Evolutionary conservation across 371 early-diverging fungal genomes (phyloP).

Genomic region (Gilbertella persicaria): DNA sequence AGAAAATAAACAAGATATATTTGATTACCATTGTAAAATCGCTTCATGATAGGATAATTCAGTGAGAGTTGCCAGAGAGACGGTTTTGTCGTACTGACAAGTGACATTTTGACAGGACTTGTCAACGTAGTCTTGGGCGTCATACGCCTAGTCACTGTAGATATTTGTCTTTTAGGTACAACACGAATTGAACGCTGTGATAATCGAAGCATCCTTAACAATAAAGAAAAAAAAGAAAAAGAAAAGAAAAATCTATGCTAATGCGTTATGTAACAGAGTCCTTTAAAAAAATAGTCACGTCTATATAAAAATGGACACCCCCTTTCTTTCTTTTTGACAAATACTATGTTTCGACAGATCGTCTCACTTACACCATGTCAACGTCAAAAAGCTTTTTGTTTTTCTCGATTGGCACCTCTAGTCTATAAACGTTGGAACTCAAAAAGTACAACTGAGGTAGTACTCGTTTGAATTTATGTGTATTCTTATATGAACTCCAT

Average conservation of each 20-base stretch:
- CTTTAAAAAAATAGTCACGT: neutral
- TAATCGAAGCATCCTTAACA: constrained; percentile 1
- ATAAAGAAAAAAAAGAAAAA: constrained; percentile 1
- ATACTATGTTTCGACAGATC: neutral
- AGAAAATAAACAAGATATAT: neutral
- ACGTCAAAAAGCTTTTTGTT: neutral
- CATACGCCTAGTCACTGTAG: neutral
- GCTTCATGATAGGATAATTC: constrained; percentile 3
- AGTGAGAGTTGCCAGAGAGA: neutral
- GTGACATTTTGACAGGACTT: constrained; percentile 4
- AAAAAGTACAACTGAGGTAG: constrained; percentile 35
- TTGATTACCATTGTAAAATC: constrained; percentile 19
- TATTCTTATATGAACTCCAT: neutral
- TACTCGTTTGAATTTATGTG: neutral
- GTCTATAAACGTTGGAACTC: constrained; percentile 28
- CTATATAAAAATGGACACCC: neutral
- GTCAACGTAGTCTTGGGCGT: neutral
- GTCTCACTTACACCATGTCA: neutral
- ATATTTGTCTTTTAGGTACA: neutral
- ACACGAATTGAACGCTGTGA: neutral
- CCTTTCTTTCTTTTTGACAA: neutral
- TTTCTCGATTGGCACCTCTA: neutral
- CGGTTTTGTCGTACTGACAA: neutral
- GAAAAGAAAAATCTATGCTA: neutral
- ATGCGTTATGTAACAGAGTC: neutral